Evolutionary conservation across 2,329 filamentous ascomycete species (phyloP).

Genomic region (Phialophora expanda): DNA sequence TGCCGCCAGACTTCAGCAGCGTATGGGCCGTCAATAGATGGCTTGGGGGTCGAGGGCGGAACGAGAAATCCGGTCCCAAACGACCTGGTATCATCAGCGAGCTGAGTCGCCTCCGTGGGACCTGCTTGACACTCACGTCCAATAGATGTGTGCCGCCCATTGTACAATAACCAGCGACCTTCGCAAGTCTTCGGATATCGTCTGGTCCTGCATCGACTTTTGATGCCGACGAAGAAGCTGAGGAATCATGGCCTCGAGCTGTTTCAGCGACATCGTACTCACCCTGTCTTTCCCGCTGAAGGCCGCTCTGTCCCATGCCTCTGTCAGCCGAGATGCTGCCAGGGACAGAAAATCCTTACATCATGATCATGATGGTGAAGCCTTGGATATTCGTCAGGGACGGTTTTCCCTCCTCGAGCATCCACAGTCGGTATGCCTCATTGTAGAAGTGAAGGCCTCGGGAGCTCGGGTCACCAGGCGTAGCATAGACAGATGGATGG

Average conservation of each 20-base stretch:
- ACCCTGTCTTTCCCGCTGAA: constrained; percentile 29
- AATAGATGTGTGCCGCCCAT: constrained; percentile 29
- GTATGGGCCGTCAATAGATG: constrained; percentile 20
- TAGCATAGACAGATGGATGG: constrained; percentile 43
- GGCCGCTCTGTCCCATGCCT: constrained; percentile 8
- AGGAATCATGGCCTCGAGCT: constrained; percentile 28
- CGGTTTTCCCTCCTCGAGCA: constrained; percentile 44
- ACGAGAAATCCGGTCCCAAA: constrained; percentile 19
- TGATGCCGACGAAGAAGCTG: constrained; percentile 20
- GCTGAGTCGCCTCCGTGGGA: not conserved
- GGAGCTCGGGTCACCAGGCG: constrained; percentile 41
- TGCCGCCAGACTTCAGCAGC: constrained; percentile 7
- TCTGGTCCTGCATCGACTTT: not conserved
- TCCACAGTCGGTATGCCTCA: constrained; percentile 47
- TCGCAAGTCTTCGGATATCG: constrained; percentile 15
- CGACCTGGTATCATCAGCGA: constrained; percentile 12
- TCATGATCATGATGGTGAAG: constrained; percentile 43
- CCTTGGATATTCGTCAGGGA: constrained; percentile 47
- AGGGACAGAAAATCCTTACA: constrained; percentile 23
- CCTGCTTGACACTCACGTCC: constrained; percentile 10
- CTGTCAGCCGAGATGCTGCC: not conserved
- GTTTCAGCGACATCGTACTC: constrained; percentile 24
- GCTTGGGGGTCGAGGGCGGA: constrained; percentile 11
- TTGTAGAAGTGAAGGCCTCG: constrained; percentile 45
- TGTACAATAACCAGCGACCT: constrained; percentile 25